Percentiles rank a stretch among this genome's conserved stretches.
Evolutionary conservation across 31 red algal genomes (phyloP).

Genomic region (Porphyra umbilicalis): DNA sequence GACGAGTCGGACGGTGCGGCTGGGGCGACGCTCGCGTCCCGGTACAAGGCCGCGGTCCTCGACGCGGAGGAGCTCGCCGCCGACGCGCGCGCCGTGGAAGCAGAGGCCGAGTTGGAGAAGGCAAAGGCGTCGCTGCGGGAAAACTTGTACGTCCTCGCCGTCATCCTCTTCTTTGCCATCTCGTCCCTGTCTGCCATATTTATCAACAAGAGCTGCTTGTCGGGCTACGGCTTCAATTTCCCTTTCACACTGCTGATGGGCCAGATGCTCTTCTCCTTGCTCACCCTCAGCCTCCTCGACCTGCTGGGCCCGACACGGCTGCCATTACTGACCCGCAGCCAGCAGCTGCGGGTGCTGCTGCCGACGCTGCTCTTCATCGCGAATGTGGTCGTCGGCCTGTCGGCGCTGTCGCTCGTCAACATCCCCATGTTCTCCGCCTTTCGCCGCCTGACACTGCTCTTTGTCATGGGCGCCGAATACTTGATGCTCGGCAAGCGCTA

Average conservation of each 20-base stretch:
- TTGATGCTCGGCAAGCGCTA: conserved; percentile 51
- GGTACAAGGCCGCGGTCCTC: background rate
- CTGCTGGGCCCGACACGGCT: conserved; percentile 5
- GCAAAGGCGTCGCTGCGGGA: background rate
- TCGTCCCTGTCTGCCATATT: conserved; percentile 52
- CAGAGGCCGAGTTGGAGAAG: background rate
- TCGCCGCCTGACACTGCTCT: conserved; percentile 64
- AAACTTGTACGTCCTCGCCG: conserved; percentile 9
- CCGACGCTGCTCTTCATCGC: conserved; percentile 53
- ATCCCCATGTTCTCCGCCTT: conserved; percentile 95
- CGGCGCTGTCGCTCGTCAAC: conserved; percentile 69
- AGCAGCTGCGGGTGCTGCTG: conserved; percentile 25
- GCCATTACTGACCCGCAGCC: conserved; percentile 21
- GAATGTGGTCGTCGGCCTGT: conserved; percentile 71
- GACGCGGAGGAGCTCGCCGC: background rate
- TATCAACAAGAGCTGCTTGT: conserved; percentile 60
- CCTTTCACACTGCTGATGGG: conserved; percentile 57
- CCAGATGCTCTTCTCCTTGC: conserved; percentile 39
- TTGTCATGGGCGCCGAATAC: conserved; percentile 81
- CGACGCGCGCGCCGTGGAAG: background rate
- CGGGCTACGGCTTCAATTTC: conserved; percentile 67
- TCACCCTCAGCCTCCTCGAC: conserved; percentile 32
- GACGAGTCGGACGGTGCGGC: background rate
- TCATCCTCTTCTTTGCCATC: conserved; percentile 39
- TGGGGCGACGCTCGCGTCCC: background rate